Base-by-base conservation (phyloP, 139 green algal species). In the Monoraphidium neglectum region DNA sequence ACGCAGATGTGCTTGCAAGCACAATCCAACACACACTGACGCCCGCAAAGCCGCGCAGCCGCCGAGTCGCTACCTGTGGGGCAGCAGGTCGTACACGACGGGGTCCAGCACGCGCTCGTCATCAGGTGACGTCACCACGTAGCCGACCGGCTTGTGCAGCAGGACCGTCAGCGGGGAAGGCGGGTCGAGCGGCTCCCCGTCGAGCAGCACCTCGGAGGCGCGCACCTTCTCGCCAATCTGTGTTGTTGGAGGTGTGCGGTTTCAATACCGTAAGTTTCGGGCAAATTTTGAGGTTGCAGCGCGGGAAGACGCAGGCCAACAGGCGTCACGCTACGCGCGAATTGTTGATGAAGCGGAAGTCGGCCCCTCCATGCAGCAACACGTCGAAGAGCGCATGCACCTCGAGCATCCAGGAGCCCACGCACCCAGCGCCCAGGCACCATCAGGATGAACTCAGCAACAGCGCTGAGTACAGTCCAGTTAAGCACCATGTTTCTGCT, bases 11-110 rank as follows among this genome's bases (percentile, higher is more conserved):
- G n/a, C n/a, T n/a, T n/a, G n/a, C n/a, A n/a, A n/a, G n/a, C n/a
- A n/a, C n/a, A n/a, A n/a, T n/a, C n/a, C n/a, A n/a, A n/a, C n/a
- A n/a, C n/a, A n/a, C n/a, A n/a, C n/a, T n/a, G n/a, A n/a, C n/a
- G n/a, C n/a, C n/a, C n/a, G n/a, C n/a, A n/a, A n/a, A n/a, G n/a
- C n/a, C n/a, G n/a, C n/a, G n/a, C n/a, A n/a, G n/a, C n/a, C n/a
- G n/a, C 56, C 13, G 5, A 28, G 23, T 21, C 2, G 53, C 0
- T 43, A 90, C 86, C 86, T 86, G 73, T 84, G 78, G n/a, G 86
- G 86, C 60, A 91, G 69, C 74, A 91, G 67, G 83, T 91, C 86
- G 67, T 91, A 91, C 23, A 91, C 67, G 36, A 80, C 83, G 32
- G 79, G 69, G 61, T 87, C 83, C 2, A 49, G 2, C 36, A 88